These are phyloP conservation scores for Nemania sp. DNA, from an alignment of 2,329 filamentous ascomycete genomes.

Conservation along the genomic window DNA sequence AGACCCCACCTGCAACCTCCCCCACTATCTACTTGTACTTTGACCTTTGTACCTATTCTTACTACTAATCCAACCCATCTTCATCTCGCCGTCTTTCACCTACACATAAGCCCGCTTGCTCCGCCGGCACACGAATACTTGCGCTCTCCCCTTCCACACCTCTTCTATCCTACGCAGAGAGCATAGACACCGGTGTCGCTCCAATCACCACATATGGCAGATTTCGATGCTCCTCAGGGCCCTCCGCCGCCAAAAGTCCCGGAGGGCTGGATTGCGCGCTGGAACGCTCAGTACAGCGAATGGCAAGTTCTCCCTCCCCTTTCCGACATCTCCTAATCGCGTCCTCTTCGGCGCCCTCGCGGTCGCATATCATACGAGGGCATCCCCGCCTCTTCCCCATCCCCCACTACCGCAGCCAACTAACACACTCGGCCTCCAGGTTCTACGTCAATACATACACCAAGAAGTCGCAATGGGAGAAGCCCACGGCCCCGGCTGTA, in stretches of 20 bases:
- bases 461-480: slow-evolving; percentile 90
- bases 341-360: not conserved
- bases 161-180: not conserved
- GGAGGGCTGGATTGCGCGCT: slow-evolving; percentile 83
- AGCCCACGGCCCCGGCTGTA: slow-evolving; percentile 71
- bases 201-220: slow-evolving; percentile 50
- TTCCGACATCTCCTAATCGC: not conserved
- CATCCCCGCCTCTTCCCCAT: not conserved
- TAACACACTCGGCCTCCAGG: slow-evolving; percentile 50
- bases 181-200: not conserved
- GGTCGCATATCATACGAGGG: too few relatives aligned
- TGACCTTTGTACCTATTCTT: too few relatives aligned
- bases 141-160: not conserved
- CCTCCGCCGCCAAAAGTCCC: slow-evolving; percentile 66
- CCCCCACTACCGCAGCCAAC: not conserved
- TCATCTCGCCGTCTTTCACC: not conserved
- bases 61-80: too few relatives aligned
- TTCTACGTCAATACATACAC: slow-evolving; percentile 92
- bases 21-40: not conserved
- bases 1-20: not conserved
- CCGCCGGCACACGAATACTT: not conserved
- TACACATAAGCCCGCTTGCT: not conserved
- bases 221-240: slow-evolving; percentile 58
- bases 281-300: slow-evolving; percentile 86
- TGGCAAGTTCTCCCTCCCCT: slow-evolving; percentile 50